These are phyloP conservation scores for Leccinum pallidistipes DNA, from an alignment of 1,284 basidiomycete species.

Conservation along the genomic window DNA sequence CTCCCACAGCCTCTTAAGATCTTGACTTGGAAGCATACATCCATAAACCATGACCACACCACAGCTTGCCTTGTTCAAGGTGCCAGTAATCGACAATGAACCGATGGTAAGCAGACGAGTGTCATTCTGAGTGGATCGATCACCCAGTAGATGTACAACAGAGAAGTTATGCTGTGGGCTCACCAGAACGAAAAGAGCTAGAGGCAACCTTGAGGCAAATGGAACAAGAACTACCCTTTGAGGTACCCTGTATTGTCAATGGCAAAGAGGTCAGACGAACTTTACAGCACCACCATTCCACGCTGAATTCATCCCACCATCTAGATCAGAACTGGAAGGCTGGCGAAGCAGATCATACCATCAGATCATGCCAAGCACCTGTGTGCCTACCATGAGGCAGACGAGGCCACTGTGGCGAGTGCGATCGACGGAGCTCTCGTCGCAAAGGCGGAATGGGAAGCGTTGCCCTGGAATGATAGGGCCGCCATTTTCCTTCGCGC, in stretches of 20 bases:
- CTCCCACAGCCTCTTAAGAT: background rate
- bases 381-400: slow-evolving; percentile 89
- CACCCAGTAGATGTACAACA: slow-evolving; percentile 15
- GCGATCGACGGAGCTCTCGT: slow-evolving; percentile 90
- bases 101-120: slow-evolving; percentile 66
- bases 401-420: slow-evolving; percentile 68
- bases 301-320: slow-evolving; percentile 9
- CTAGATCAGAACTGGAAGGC: slow-evolving; percentile 83
- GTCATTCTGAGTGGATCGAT: background rate
- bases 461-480: slow-evolving; percentile 93
- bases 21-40: background rate
- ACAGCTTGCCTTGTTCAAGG: slow-evolving; percentile 81
- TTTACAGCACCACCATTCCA: background rate
- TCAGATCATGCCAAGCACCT: slow-evolving; percentile 82
- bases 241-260: slow-evolving; percentile 92
- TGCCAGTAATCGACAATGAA: slow-evolving; percentile 87
- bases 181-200: slow-evolving; percentile 76
- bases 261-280: slow-evolving; percentile 74
- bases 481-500: slow-evolving; percentile 98
- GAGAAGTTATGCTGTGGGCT: slow-evolving; percentile 76
- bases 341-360: slow-evolving; percentile 80
- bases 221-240: slow-evolving; percentile 81
- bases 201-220: slow-evolving; percentile 79
- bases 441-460: slow-evolving; percentile 89
- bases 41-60: slow-evolving; percentile 51